Conservation (phyloP, 169 alveolate species). For the Plasmodium yoelii region DNA sequence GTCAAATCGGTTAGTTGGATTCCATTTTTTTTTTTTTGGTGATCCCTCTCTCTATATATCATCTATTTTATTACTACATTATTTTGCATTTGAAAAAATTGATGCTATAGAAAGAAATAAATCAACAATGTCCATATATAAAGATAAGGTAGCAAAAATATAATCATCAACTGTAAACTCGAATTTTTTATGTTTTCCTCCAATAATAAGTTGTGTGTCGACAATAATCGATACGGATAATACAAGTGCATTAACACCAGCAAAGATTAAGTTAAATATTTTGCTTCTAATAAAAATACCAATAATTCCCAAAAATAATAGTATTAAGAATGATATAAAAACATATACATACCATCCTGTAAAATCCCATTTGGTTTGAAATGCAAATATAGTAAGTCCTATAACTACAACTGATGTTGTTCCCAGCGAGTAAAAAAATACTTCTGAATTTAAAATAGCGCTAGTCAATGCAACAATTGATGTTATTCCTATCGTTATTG, state of each 20-base stretch:
- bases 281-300: conserved; percentile 72
- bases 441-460: conserved; percentile 68
- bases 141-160: conserved; percentile 91
- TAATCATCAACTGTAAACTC: conserved; percentile 94
- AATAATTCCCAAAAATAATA: conserved; percentile 72
- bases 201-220: conserved; percentile 93
- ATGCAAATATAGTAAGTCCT: conserved; percentile 84
- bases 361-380: conserved; percentile 88
- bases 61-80: conserved; percentile 4
- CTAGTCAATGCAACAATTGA: conserved; percentile 51
- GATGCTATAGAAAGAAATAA: conserved; percentile 87
- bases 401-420: conserved; percentile 82
- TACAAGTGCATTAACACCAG: conserved; percentile 86
- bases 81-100: conserved; percentile 69
- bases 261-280: conserved; percentile 67
- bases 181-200: conserved; percentile 90
- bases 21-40: not conserved
- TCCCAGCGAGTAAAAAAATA: conserved; percentile 84
- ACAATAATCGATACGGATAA: conserved; percentile 90
- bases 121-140: conserved; percentile 92
- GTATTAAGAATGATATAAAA: conserved; percentile 75
- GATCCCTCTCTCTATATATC: conserved; percentile 15
- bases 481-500: conserved; percentile 68
- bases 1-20: too few relatives aligned
- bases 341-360: conserved; percentile 84